Evolutionary conservation across 2,329 filamentous ascomycete genomes (phyloP).

Genomic region (Dactylellina parvicollis): DNA sequence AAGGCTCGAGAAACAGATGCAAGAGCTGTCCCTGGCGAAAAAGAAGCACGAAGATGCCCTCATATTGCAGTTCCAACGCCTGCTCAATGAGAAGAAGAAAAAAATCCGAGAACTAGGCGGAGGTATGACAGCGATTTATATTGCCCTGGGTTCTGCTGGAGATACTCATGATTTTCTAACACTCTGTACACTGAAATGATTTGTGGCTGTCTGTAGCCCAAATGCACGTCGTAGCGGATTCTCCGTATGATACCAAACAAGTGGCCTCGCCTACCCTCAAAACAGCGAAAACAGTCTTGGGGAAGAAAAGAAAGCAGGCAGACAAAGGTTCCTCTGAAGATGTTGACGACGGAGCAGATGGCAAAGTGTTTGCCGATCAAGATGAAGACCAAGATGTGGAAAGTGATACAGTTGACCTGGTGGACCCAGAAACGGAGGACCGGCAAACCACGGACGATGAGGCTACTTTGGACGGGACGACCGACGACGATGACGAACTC

Average conservation of each 20-base stretch:
- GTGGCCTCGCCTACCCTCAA: neutral
- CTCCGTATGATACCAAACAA: neutral
- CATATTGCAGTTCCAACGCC: constrained; percentile 43
- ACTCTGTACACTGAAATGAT: neutral
- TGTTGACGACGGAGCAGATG: constrained; percentile 1
- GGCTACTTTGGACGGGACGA: constrained; percentile 11
- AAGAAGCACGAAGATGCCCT: constrained; percentile 46
- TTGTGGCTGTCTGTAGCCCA: neutral
- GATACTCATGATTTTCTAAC: neutral
- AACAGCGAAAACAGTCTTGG: neutral
- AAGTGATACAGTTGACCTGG: neutral
- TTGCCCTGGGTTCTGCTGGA: neutral
- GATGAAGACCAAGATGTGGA: constrained; percentile 1
- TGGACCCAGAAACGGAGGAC: constrained; percentile 28
- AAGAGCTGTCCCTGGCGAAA: constrained; percentile 35
- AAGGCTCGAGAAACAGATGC: constrained; percentile 33
- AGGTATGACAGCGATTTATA: constrained; percentile 6
- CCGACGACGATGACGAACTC: constrained; percentile 24
- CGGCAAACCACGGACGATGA: constrained; percentile 41
- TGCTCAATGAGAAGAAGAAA: constrained; percentile 52
- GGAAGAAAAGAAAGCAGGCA: constrained; percentile 36
- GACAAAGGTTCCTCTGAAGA: neutral
- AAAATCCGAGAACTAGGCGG: constrained; percentile 35
- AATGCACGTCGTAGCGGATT: neutral
- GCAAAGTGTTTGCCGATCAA: constrained; percentile 3